phyloP scores from a whole-genome alignment of 805 yeast species.

The Debaryomyces maramus region DNA sequence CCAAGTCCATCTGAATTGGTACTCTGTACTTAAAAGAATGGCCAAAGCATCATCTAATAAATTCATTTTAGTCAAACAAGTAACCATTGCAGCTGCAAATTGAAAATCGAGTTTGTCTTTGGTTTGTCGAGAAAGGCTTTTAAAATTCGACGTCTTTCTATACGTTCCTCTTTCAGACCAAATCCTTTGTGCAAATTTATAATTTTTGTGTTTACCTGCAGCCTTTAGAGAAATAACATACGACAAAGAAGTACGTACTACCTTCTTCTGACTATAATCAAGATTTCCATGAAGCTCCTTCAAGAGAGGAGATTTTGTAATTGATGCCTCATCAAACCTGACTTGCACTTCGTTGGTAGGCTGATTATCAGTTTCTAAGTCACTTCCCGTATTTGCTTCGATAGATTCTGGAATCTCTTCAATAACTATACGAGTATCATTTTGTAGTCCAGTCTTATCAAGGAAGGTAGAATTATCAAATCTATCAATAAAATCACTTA shows the following conservation, averaged over 20 bases:
- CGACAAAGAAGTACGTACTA: slow-evolving; percentile 40
- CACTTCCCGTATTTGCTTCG: slow-evolving; percentile 3
- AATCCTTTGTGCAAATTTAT: slow-evolving; percentile 58
- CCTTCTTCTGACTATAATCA: slow-evolving; percentile 7
- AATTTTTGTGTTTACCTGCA: slow-evolving; percentile 55
- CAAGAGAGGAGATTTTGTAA: slow-evolving; percentile 24
- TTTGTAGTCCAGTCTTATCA: slow-evolving; percentile 23
- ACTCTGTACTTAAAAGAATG: slow-evolving; percentile 63
- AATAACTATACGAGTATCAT: slow-evolving; percentile 14
- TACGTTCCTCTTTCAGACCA: slow-evolving; percentile 82
- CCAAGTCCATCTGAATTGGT: slow-evolving; percentile 70
- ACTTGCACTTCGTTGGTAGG: slow-evolving; percentile 3
- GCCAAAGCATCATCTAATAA: slow-evolving; percentile 68
- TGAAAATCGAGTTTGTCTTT: slow-evolving; percentile 55
- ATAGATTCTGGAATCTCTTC: slow-evolving; percentile 14
- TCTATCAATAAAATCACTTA: slow-evolving; percentile 35
- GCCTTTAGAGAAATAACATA: slow-evolving; percentile 68
- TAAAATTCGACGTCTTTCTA: slow-evolving; percentile 57
- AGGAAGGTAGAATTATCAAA: slow-evolving; percentile 28
- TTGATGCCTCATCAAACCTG: slow-evolving; percentile 7
- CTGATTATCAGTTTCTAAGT: neutral
- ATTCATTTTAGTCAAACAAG: slow-evolving; percentile 54
- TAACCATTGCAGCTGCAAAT: slow-evolving; percentile 74
- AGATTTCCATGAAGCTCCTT: slow-evolving; percentile 1
- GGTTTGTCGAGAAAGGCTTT: slow-evolving; percentile 27